Percentiles rank a stretch among this genome's conserved stretches.
These are phyloP conservation scores for Pyrenophora tritici-repentis DNA, from an alignment of 2,329 filamentous ascomycete species.

Conservation along the genomic window DNA sequence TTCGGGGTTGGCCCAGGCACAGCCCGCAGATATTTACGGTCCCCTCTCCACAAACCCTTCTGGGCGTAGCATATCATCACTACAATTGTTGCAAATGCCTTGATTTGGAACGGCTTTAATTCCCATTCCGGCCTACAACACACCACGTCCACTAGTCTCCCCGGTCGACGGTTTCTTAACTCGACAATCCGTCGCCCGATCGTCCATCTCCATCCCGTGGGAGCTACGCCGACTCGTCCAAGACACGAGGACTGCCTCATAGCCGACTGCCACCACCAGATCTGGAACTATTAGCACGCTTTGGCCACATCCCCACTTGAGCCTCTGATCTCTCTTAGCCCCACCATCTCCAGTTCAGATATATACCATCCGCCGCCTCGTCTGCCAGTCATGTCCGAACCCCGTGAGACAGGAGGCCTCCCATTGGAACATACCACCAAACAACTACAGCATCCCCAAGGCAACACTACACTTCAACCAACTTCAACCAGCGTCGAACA, in stretches of 20 bases:
- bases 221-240: slow-evolving; percentile 32
- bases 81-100: slow-evolving; percentile 38
- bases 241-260: slow-evolving; percentile 41
- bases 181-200: slow-evolving; percentile 34
- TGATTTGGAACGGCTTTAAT: slow-evolving; percentile 42
- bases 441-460: slow-evolving; percentile 29
- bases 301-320: slow-evolving; percentile 37
- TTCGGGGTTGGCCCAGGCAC: slow-evolving; percentile 43
- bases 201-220: slow-evolving; percentile 36
- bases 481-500: slow-evolving; percentile 24
- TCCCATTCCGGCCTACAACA: slow-evolving; percentile 33
- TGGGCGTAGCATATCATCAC: slow-evolving; percentile 39
- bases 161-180: slow-evolving; percentile 37
- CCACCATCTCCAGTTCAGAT: slow-evolving; percentile 29
- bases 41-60: slow-evolving; percentile 32
- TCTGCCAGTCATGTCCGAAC: slow-evolving; percentile 40
- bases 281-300: slow-evolving; percentile 37
- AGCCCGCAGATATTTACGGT: slow-evolving; percentile 48
- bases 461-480: slow-evolving; percentile 20
- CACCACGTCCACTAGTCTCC: slow-evolving; percentile 31
- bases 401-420: slow-evolving; percentile 40
- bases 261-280: slow-evolving; percentile 39
- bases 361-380: slow-evolving; percentile 40
- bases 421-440: slow-evolving; percentile 33
- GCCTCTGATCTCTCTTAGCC: slow-evolving; percentile 40